phyloP scores from a whole-genome alignment of 2,329 filamentous ascomycete genomes.

The Xylariaceae sp. region DNA sequence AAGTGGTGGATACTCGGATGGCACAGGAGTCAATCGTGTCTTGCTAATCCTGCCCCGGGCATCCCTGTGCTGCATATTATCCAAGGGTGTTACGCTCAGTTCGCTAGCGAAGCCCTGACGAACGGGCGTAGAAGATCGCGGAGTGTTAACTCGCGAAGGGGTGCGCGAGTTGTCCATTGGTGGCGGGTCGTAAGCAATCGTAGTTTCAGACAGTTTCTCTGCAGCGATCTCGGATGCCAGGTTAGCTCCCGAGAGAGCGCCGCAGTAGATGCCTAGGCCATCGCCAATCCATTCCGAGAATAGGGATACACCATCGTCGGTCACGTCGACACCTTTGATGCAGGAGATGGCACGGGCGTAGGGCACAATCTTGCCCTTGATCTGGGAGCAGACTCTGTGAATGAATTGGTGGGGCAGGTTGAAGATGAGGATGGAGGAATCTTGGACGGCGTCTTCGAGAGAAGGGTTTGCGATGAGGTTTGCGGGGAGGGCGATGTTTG shows the following conservation, averaged over 20 bases:
- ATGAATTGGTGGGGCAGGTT: slow-evolving; percentile 98
- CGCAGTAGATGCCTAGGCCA: slow-evolving; percentile 91
- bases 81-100: slow-evolving; percentile 50
- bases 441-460: slow-evolving; percentile 73
- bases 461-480: slow-evolving; percentile 86
- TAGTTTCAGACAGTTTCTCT: slow-evolving; percentile 97
- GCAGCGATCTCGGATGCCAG: slow-evolving; percentile 91
- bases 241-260: slow-evolving; percentile 92
- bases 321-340: slow-evolving; percentile 96
- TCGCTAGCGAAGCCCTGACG: slow-evolving; percentile 49
- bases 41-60: slow-evolving; percentile 65
- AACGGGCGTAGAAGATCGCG: slow-evolving; percentile 46
- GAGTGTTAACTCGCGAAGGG: slow-evolving; percentile 56
- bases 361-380: slow-evolving; percentile 85
- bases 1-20: slow-evolving; percentile 78
- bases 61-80: slow-evolving; percentile 64
- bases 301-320: slow-evolving; percentile 78
- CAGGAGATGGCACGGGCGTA: slow-evolving; percentile 93
- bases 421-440: slow-evolving; percentile 88
- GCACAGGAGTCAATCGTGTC: slow-evolving; percentile 71
- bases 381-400: slow-evolving; percentile 75
- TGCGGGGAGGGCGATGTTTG: slow-evolving; percentile 75
- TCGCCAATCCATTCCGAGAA: slow-evolving; percentile 95
- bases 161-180: slow-evolving; percentile 75
- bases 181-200: slow-evolving; percentile 92